Evolutionary conservation across 768 basidiomycete genomes (phyloP).

Genomic region (Podaxis sp.): DNA sequence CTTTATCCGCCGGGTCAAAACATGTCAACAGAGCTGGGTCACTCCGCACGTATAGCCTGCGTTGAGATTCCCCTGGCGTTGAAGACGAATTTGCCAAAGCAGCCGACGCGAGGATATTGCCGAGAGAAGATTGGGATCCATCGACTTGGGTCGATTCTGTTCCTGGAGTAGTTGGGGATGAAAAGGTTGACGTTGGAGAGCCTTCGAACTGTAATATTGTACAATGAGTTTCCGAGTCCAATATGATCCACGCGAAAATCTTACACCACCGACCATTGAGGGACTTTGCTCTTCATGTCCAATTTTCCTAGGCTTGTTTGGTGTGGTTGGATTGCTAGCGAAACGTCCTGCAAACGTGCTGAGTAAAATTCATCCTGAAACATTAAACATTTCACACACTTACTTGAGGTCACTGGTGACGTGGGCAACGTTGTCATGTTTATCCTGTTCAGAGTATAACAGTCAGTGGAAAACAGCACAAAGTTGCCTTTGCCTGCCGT

Average conservation of each 20-base stretch:
- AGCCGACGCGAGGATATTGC: conserved; percentile 8
- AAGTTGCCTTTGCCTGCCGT: not conserved
- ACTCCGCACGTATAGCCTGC: conserved; percentile 48
- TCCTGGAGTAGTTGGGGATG: conserved; percentile 23
- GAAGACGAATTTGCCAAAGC: not conserved
- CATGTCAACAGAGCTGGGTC: conserved; percentile 67
- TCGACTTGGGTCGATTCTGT: conserved; percentile 23
- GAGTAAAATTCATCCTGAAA: not conserved
- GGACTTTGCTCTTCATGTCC: not conserved
- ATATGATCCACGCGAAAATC: not conserved
- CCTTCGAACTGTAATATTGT: conserved; percentile 4
- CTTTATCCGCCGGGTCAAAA: conserved; percentile 73
- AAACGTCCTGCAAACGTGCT: not conserved
- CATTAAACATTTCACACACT: not conserved
- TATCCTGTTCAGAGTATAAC: not conserved
- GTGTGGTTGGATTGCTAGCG: conserved; percentile 1
- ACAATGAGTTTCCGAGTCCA: not conserved
- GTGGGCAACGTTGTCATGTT: not conserved
- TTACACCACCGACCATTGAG: conserved; percentile 1
- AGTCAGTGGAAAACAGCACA: not conserved
- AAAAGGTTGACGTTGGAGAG: conserved; percentile 31
- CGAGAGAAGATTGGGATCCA: conserved; percentile 22
- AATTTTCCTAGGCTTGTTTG: not conserved
- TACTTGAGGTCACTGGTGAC: not conserved
- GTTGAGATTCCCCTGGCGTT: conserved; percentile 9